These are phyloP conservation scores for Pseudocercospora eumusae DNA, from an alignment of 2,329 filamentous ascomycete genomes.

Conservation along the genomic window DNA sequence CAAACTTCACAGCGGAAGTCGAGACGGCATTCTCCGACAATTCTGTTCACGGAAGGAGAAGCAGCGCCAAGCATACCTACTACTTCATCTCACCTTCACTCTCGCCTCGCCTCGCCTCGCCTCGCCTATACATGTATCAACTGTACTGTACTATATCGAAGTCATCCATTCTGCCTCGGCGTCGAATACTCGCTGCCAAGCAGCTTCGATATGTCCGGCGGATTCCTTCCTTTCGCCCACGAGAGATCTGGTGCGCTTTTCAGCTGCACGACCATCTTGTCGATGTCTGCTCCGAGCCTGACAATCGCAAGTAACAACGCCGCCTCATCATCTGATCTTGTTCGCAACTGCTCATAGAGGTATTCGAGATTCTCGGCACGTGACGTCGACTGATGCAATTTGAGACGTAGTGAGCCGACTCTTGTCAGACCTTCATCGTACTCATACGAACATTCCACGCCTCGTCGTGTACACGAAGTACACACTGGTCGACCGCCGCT, in stretches of 20 bases:
- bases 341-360: slow-evolving; percentile 27
- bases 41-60: too few relatives aligned
- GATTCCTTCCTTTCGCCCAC: slow-evolving; percentile 6
- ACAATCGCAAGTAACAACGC: slow-evolving; percentile 27
- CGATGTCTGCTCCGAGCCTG: slow-evolving; percentile 25
- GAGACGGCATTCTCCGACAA: too few relatives aligned
- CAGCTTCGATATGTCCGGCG: background rate
- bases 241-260: slow-evolving; percentile 16
- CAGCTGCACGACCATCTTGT: slow-evolving; percentile 25
- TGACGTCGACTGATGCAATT: slow-evolving; percentile 20
- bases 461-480: slow-evolving; percentile 21
- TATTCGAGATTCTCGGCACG: slow-evolving; percentile 26
- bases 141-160: too few relatives aligned
- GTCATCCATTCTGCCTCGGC: background rate
- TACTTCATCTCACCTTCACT: too few relatives aligned
- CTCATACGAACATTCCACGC: slow-evolving; percentile 27
- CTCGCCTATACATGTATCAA: too few relatives aligned
- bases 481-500: slow-evolving; percentile 25
- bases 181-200: background rate
- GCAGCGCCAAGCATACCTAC: too few relatives aligned
- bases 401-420: slow-evolving; percentile 22
- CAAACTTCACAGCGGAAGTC: too few relatives aligned
- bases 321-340: slow-evolving; percentile 27
- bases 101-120: too few relatives aligned
- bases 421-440: slow-evolving; percentile 27